Base-by-base conservation (phyloP, 306 rosid genomes). In the Mucuna pruriens region DNA sequence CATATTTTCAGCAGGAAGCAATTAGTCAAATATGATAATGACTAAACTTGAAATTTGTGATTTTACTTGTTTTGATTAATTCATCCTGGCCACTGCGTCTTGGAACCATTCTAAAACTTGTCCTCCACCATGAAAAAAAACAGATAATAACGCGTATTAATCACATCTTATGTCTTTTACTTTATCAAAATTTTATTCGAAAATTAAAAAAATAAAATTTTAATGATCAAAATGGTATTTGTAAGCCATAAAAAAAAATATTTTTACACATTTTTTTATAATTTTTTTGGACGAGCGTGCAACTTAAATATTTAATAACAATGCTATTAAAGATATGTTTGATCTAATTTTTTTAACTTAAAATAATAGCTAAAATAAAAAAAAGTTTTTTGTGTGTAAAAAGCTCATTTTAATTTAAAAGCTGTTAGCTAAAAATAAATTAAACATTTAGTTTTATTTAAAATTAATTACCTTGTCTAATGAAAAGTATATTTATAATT, bases 1-100 rank as follows among this genome's bases (percentile, higher is more conserved):
- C 82, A 72, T 42, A 68, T 26, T 70, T 81, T 71, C 39, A 63
- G 68, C 63, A 10, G 49, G 52, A 42, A 67, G 54, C 74, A 76
- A 54, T 63, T 29, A 49, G 69, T 75, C 70, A 62, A 62, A 51
- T 42, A 23, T 31, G 71, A 61, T 84, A 5, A 36, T 5, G 65
- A 64, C 26, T 64, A 23, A 55, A 44, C 60, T 73, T 81, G 75
- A 66, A 29, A 38, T 52, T 22, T 49, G 3, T 9, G 16, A 20
- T 64, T 73, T 36, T 49, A 25, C 36, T 63, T 52, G 33, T 42
- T 54, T 51, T 65, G 19, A 31, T 78, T 23, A 19, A 52, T 42
- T 38, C 26, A 52, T 42, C 48, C 26, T 3, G 66, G 8, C 33
- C 77, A 10, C 46, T 23, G 44, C 55, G 11, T 54, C 29, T 10